Percentiles rank a stretch among this genome's conserved stretches.
phyloP scores from a whole-genome alignment of 2,329 filamentous ascomycete genomes.

The Penicillium sp. region DNA sequence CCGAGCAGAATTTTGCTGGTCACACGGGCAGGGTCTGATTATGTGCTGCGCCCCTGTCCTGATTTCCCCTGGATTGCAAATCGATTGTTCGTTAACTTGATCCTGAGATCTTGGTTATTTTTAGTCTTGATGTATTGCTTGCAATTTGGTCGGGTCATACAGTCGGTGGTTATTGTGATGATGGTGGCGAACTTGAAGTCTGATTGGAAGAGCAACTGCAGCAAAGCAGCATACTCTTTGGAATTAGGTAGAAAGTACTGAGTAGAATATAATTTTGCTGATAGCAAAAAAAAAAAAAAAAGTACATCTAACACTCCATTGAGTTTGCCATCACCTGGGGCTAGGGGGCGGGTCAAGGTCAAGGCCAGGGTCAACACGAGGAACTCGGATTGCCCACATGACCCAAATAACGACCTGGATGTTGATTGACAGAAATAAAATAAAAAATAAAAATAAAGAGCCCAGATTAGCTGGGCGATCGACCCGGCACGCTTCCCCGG shows the following conservation, averaged over 20 bases:
- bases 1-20: conserved; percentile 1
- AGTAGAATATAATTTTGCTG: too few relatives aligned
- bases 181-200: not conserved
- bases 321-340: not conserved
- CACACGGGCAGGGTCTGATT: not conserved
- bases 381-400: conserved; percentile 1
- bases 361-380: not conserved
- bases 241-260: too few relatives aligned
- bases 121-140: not conserved
- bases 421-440: not conserved
- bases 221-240: too few relatives aligned
- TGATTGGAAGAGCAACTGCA: not conserved
- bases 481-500: not conserved
- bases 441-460: not conserved
- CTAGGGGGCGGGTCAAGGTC: too few relatives aligned
- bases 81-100: not conserved
- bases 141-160: not conserved
- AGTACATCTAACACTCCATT: not conserved
- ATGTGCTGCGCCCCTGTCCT: not conserved
- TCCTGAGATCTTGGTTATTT: not conserved
- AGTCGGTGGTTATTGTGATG: not conserved
- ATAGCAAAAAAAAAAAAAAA: not conserved
- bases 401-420: not conserved
- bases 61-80: not conserved
- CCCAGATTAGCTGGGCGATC: not conserved